phyloP scores from a whole-genome alignment of 1,139 yeast species.

The Taphrina pruni region DNA sequence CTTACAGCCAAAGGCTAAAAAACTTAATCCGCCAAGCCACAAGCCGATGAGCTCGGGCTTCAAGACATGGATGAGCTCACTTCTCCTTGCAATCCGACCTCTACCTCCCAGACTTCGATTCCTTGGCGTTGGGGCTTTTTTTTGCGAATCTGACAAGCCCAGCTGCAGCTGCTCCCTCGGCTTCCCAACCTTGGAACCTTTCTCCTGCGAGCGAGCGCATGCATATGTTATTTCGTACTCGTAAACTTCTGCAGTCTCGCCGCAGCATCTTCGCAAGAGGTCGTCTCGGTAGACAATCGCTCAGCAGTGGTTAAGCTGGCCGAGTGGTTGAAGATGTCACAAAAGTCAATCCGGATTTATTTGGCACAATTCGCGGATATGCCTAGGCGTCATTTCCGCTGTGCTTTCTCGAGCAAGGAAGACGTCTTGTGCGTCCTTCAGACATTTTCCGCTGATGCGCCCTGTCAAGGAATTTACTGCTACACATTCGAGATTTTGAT shows the following conservation, averaged over 20 bases:
- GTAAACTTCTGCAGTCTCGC: too few relatives aligned
- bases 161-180: not conserved
- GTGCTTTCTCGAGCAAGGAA: not conserved
- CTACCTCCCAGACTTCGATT: not conserved
- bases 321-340: too few relatives aligned
- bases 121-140: not conserved
- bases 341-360: too few relatives aligned
- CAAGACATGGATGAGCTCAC: conserved; percentile 5
- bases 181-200: too few relatives aligned
- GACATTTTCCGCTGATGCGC: too few relatives aligned
- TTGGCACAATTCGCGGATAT: not conserved
- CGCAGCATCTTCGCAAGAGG: too few relatives aligned
- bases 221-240: too few relatives aligned
- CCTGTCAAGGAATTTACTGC: too few relatives aligned
- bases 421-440: not conserved
- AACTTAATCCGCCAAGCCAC: conserved; percentile 12
- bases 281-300: too few relatives aligned
- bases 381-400: not conserved
- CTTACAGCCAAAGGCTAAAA: conserved; percentile 8
- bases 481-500: too few relatives aligned
- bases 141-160: not conserved
- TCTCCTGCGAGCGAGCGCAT: too few relatives aligned
- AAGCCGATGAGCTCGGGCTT: conserved; percentile 7
- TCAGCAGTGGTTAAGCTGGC: too few relatives aligned
- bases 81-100: not conserved